These are phyloP conservation scores for Fusarium nurragi DNA, from an alignment of 2,329 filamentous ascomycete genomes.

Conservation along the genomic window DNA sequence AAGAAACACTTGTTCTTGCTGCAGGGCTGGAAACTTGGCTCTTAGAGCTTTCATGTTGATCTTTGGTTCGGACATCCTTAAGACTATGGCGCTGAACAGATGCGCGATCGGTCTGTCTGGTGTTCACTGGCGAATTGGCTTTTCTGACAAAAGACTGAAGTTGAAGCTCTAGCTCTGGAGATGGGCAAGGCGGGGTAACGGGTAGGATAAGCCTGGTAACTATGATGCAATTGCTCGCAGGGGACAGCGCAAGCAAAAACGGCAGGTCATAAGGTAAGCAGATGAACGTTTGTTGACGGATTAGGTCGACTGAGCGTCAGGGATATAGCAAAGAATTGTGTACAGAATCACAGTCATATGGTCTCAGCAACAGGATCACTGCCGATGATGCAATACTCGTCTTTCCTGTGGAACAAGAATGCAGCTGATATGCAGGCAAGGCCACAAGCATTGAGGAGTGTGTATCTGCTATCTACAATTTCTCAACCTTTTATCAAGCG, in stretches of 20 bases:
- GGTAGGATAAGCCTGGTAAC: neutral
- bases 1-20: constrained; percentile 74
- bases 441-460: no score
- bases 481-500: no score
- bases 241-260: neutral
- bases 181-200: constrained; percentile 8
- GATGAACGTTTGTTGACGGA: neutral
- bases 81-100: no score
- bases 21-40: constrained; percentile 73
- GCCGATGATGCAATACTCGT: no score
- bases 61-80: constrained; percentile 26
- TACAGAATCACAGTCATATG: no score
- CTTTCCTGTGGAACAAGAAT: no score
- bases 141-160: neutral
- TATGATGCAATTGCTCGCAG: constrained; percentile 6
- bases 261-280: neutral
- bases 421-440: no score
- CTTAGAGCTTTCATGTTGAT: constrained; percentile 42
- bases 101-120: no score
- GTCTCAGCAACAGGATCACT: no score
- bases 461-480: no score
- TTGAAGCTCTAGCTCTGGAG: neutral
- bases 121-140: neutral
- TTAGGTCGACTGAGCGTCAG: no score
- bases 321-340: no score